A percentile compares a stretch with the other conserved stretches of the same genome.
Conservation (phyloP, 768 basidiomycete species). For the Lanmaoa pseudosensibilis region DNA sequence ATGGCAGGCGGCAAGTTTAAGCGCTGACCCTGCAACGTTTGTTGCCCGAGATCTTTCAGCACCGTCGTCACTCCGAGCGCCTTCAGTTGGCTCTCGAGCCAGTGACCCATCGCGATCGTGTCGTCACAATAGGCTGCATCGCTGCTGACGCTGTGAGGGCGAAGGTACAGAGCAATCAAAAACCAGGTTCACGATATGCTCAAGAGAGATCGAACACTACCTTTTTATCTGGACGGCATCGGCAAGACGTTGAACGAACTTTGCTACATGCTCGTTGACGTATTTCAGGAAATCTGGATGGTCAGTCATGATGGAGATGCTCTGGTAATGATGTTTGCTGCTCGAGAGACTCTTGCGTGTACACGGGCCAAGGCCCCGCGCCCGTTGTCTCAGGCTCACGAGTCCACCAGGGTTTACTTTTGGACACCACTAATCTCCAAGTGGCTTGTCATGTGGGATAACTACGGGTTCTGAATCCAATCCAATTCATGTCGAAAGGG, state of each 20-base stretch:
- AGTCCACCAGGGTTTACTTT: neutral
- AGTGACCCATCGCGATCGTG: slow-evolving; percentile 84
- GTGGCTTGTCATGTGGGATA: neutral
- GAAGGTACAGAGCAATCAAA: neutral
- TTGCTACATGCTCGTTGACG: slow-evolving; percentile 67
- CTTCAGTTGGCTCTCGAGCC: slow-evolving; percentile 72
- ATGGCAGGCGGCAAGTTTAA: slow-evolving; percentile 80
- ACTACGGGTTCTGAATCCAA: neutral
- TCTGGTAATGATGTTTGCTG: neutral
- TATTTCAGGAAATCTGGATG: slow-evolving; percentile 41
- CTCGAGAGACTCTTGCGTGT: neutral
- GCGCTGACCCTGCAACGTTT: slow-evolving; percentile 68
- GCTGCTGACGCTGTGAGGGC: slow-evolving; percentile 55
- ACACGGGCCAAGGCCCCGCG: neutral
- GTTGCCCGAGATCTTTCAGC: slow-evolving; percentile 74
- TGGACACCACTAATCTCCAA: neutral
- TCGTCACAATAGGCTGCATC: slow-evolving; percentile 71
- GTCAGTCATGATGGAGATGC: slow-evolving; percentile 32
- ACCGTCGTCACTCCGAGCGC: slow-evolving; percentile 77
- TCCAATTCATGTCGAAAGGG: too few relatives aligned
- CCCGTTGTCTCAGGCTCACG: neutral
- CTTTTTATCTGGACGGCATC: slow-evolving; percentile 85
- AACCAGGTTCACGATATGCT: neutral
- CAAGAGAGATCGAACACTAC: slow-evolving; percentile 32
- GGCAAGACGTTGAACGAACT: slow-evolving; percentile 75